phyloP scores from a whole-genome alignment of 2,329 filamentous ascomycete species.

The Periconia sp. region DNA sequence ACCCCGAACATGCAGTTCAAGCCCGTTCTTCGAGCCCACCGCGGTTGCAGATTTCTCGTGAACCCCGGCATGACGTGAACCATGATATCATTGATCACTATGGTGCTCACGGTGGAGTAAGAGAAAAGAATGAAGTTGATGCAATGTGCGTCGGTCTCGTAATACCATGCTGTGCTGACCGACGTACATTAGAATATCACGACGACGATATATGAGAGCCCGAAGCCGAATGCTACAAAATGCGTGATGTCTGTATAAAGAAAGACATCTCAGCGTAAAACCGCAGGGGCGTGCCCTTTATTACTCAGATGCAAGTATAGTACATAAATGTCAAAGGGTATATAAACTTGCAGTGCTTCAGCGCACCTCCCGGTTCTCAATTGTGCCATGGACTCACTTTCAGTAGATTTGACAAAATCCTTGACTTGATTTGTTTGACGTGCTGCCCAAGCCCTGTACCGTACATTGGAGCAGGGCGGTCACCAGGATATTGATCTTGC shows the following conservation, averaged over 20 bases:
- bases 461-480: slow-evolving; percentile 15
- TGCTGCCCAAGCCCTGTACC: slow-evolving; percentile 29
- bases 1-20: slow-evolving; percentile 38
- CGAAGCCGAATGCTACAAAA: slow-evolving; percentile 38
- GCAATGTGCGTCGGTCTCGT: slow-evolving; percentile 29
- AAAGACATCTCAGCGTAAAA: slow-evolving; percentile 44
- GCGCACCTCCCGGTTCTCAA: too few species aligned
- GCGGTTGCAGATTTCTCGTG: slow-evolving; percentile 39
- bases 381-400: too few species aligned
- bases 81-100: slow-evolving; percentile 42
- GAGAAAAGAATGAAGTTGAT: slow-evolving; percentile 40
- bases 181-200: slow-evolving; percentile 42
- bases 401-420: neutral
- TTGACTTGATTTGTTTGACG: slow-evolving; percentile 7
- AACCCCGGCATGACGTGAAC: slow-evolving; percentile 45
- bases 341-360: neutral
- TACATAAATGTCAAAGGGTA: slow-evolving; percentile 27
- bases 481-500: neutral
- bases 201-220: slow-evolving; percentile 35
- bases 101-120: slow-evolving; percentile 41
- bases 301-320: slow-evolving; percentile 43
- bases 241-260: slow-evolving; percentile 29
- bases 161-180: slow-evolving; percentile 35
- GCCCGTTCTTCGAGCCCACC: slow-evolving; percentile 34
- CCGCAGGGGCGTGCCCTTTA: slow-evolving; percentile 44